Evolutionary conservation across 2,329 filamentous ascomycete species (phyloP).

Genomic region (Talaromyces sp.): DNA sequence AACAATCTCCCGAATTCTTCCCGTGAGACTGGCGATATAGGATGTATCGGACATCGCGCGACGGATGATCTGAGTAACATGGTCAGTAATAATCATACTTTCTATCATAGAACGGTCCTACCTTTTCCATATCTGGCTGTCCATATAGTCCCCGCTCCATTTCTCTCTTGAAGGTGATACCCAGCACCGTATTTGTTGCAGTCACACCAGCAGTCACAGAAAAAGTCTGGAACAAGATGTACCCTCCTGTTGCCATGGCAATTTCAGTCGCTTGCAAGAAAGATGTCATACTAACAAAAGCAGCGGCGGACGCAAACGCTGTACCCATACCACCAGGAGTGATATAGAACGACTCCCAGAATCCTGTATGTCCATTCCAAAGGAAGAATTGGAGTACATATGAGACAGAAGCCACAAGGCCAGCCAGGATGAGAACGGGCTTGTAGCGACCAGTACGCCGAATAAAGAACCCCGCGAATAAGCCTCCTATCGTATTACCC

Average conservation of each 20-base stretch:
- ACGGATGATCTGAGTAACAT: constrained; percentile 37
- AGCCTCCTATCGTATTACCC: constrained; percentile 62
- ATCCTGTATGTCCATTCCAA: constrained; percentile 59
- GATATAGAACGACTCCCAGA: constrained; percentile 58
- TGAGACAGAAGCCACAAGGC: constrained; percentile 47
- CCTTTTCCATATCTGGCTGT: constrained; percentile 6
- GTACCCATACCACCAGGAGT: constrained; percentile 55
- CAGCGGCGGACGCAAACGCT: constrained; percentile 45
- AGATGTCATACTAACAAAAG: constrained; percentile 51
- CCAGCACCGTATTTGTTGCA: constrained; percentile 36
- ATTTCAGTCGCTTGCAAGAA: constrained; percentile 45
- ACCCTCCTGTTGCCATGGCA: constrained; percentile 49
- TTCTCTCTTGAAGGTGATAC: constrained; percentile 32
- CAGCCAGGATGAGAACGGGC: constrained; percentile 49
- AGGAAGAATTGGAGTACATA: constrained; percentile 53
- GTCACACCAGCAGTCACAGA: constrained; percentile 42
- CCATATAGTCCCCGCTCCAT: constrained; percentile 29
- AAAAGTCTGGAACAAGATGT: constrained; percentile 47
- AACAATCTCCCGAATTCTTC: constrained; percentile 26
- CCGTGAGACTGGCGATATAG: constrained; percentile 35
- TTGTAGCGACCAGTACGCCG: constrained; percentile 60
- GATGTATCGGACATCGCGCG: constrained; percentile 39
- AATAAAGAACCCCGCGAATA: constrained; percentile 58
- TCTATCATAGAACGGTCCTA: constrained; percentile 8
- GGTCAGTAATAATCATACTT: background rate